Evolutionary conservation across 2,329 filamentous ascomycete species (phyloP).

Genomic region (Rhinocladiella mackenziei): DNA sequence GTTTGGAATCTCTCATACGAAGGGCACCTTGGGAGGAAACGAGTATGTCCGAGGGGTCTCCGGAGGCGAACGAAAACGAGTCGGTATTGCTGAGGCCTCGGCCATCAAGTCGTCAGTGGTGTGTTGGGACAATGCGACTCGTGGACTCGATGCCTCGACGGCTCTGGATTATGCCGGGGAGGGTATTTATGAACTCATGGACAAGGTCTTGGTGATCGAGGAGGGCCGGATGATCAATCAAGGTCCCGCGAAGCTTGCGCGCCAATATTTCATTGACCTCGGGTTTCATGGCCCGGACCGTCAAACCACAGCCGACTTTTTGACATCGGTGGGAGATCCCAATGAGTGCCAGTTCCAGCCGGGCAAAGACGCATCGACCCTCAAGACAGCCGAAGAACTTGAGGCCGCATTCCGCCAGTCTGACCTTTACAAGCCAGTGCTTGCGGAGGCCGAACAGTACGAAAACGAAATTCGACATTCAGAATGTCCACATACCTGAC

Average conservation of each 20-base stretch:
- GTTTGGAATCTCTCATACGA: constrained; percentile 75
- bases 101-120: constrained; percentile 69
- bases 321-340: constrained; percentile 71
- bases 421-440: constrained; percentile 56
- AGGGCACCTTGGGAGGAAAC: constrained; percentile 71
- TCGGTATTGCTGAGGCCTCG: constrained; percentile 72
- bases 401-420: constrained; percentile 64
- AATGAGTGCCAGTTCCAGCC: constrained; percentile 64
- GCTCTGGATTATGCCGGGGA: constrained; percentile 71
- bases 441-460: constrained; percentile 59
- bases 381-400: constrained; percentile 66
- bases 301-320: constrained; percentile 72
- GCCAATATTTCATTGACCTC: constrained; percentile 62
- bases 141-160: constrained; percentile 74
- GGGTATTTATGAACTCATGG: constrained; percentile 68
- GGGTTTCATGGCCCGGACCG: constrained; percentile 58
- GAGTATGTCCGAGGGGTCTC: constrained; percentile 68
- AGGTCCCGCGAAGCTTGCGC: constrained; percentile 58
- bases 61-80: constrained; percentile 76
- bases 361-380: constrained; percentile 62
- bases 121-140: constrained; percentile 75
- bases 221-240: constrained; percentile 66
- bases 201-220: constrained; percentile 76
- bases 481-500: constrained; percentile 58
- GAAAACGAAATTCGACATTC: constrained; percentile 56